Conservation (phyloP, 164 flowering plant genomes). For the Cinnamomum micranthum region DNA sequence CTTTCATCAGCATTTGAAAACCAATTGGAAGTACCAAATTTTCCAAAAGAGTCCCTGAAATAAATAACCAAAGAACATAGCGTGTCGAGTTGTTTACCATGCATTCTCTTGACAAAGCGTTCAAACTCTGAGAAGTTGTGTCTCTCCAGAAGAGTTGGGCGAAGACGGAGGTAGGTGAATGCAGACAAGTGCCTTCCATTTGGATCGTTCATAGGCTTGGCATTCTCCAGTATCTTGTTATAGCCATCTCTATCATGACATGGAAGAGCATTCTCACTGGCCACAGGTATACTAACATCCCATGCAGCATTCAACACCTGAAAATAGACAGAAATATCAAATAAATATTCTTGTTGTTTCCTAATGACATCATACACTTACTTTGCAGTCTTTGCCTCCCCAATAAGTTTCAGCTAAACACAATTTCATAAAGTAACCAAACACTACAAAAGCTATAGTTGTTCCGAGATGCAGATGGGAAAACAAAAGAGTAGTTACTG, state of each 20-base stretch:
- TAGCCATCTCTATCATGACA: slow-evolving; percentile 73
- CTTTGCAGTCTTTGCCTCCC: background rate
- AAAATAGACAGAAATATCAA: slow-evolving; percentile 1
- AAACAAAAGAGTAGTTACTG: too few relatives aligned
- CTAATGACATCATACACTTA: background rate
- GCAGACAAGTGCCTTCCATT: slow-evolving; percentile 76
- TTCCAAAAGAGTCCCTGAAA: background rate
- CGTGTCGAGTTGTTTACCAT: slow-evolving; percentile 47
- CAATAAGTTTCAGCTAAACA: background rate
- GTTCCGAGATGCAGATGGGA: too few relatives aligned
- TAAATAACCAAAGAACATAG: background rate
- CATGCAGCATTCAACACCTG: slow-evolving; percentile 93
- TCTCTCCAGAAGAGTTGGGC: slow-evolving; percentile 56
- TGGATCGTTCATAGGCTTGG: slow-evolving; percentile 79
- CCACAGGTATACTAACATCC: slow-evolving; percentile 66
- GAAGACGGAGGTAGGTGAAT: slow-evolving; percentile 75
- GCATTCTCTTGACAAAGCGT: slow-evolving; percentile 85
- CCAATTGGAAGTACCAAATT: background rate
- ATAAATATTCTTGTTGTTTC: background rate
- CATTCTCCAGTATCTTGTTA: slow-evolving; percentile 71
- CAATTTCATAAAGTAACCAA: background rate
- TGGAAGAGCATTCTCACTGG: slow-evolving; percentile 73
- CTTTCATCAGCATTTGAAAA: background rate
- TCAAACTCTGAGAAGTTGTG: slow-evolving; percentile 71
- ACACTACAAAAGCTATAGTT: too few relatives aligned